Conservation (phyloP, 768 basidiomycete species). For the Collybia nuda region DNA sequence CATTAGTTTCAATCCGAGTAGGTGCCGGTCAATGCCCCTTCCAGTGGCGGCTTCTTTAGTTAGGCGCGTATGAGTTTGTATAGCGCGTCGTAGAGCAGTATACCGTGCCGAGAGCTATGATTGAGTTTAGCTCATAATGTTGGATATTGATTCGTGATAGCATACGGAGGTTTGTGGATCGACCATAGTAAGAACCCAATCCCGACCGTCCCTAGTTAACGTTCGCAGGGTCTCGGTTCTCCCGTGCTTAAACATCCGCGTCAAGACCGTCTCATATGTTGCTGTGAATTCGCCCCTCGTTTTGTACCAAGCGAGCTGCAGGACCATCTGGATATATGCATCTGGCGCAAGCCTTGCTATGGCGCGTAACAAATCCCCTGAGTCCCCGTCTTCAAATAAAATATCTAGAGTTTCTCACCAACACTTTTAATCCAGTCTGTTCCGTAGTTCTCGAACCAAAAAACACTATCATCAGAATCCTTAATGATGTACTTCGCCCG, state of each 20-base stretch:
- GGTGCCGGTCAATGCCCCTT: constrained; percentile 85
- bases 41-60: constrained; percentile 81
- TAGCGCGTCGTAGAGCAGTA: constrained; percentile 61
- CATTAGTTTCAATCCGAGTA: constrained; percentile 79
- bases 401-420: constrained; percentile 43
- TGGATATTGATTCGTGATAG: neutral
- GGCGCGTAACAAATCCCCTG: neutral
- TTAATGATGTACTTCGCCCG: constrained; percentile 60
- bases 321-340: constrained; percentile 86
- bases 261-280: constrained; percentile 91
- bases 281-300: constrained; percentile 77
- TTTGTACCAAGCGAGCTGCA: constrained; percentile 90
- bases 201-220: constrained; percentile 68
- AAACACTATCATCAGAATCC: constrained; percentile 81
- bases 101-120: constrained; percentile 35
- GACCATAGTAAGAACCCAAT: constrained; percentile 76
- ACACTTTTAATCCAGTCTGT: constrained; percentile 80
- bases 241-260: constrained; percentile 82
- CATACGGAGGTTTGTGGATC: constrained; percentile 51
- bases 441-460: constrained; percentile 84
- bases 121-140: neutral
- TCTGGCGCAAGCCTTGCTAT: constrained; percentile 60
- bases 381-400: too few relatives aligned
- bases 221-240: constrained; percentile 89
- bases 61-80: constrained; percentile 66